Evolutionary conservation across 1,139 yeast species (phyloP).

Genomic region (Suhomyces bokatorum): DNA sequence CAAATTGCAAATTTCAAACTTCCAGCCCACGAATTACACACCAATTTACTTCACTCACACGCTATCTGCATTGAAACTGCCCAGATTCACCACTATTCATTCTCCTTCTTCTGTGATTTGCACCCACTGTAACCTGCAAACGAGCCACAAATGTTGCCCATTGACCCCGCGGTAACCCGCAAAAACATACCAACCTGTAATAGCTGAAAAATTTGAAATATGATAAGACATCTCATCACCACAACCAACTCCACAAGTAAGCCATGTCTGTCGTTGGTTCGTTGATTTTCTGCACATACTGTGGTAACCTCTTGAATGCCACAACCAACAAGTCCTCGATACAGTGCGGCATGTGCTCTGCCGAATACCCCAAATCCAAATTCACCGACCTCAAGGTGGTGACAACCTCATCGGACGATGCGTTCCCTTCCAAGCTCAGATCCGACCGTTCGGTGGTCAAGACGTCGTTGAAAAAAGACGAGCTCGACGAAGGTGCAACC

Average conservation of each 20-base stretch:
- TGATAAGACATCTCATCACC: conserved; percentile 9
- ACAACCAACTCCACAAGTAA: neutral
- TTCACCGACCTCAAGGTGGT: conserved; percentile 82
- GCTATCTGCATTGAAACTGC: no score
- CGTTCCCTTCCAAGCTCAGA: conserved; percentile 84
- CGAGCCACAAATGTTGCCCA: no score
- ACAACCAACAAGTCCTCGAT: conserved; percentile 51
- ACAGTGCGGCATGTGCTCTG: conserved; percentile 68
- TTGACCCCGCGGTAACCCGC: neutral
- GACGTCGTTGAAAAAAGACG: conserved; percentile 74
- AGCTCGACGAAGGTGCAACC: conserved; percentile 90
- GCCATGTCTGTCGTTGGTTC: conserved; percentile 93
- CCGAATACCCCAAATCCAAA: conserved; percentile 54
- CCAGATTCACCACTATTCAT: neutral
- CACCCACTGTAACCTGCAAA: no score
- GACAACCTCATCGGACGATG: conserved; percentile 83
- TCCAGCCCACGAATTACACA: no score
- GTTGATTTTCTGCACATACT: conserved; percentile 87
- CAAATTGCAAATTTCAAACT: no score
- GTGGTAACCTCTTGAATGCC: conserved; percentile 86
- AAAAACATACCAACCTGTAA: conserved; percentile 4
- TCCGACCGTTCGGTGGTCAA: conserved; percentile 87
- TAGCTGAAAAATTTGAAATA: conserved; percentile 3
- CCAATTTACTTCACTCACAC: no score
- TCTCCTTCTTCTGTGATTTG: neutral